A percentile compares a stretch with the other conserved stretches of the same genome.
phyloP scores from a whole-genome alignment of 2,329 filamentous ascomycete genomes.

The Allantophomopsis cytisporea region DNA sequence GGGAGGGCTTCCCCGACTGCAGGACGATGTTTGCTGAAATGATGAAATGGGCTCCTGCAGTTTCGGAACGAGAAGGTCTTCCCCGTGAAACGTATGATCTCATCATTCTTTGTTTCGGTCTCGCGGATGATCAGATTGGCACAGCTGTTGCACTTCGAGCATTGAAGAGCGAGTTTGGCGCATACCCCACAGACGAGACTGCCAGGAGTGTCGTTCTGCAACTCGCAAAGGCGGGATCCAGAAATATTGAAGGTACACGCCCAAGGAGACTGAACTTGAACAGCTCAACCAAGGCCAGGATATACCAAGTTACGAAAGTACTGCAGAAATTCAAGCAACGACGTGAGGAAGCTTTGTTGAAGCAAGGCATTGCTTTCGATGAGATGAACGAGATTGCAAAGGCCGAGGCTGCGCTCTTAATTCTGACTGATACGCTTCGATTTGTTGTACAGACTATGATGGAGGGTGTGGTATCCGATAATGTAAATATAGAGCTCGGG shows the following conservation, averaged over 20 bases:
- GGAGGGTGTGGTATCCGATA: conserved; percentile 1
- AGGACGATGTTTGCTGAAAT: conserved; percentile 29
- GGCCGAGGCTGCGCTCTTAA: conserved; percentile 15
- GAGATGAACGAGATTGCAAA: conserved; percentile 12
- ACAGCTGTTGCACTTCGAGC: conserved; percentile 32
- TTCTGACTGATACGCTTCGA: conserved; percentile 14
- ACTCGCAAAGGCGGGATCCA: conserved; percentile 24
- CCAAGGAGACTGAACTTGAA: conserved; percentile 24
- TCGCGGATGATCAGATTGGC: conserved; percentile 31
- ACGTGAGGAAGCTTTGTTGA: conserved; percentile 11
- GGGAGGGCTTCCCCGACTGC: conserved; percentile 3
- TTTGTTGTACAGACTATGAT: conserved; percentile 9
- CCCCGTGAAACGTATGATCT: conserved; percentile 34
- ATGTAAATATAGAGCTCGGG: neutral
- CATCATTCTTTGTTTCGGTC: conserved; percentile 34
- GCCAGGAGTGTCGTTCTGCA: conserved; percentile 32
- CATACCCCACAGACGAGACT: conserved; percentile 29
- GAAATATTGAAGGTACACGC: conserved; percentile 15
- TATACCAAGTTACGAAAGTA: conserved; percentile 27
- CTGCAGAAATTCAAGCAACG: conserved; percentile 24
- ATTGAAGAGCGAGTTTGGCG: conserved; percentile 26
- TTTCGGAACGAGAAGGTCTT: conserved; percentile 21
- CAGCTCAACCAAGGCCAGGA: conserved; percentile 26
- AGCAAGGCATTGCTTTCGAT: conserved; percentile 13
- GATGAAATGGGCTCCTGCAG: conserved; percentile 25